Conservation (phyloP, 148 eudicot species). For the Selenicereus undatus region DNA sequence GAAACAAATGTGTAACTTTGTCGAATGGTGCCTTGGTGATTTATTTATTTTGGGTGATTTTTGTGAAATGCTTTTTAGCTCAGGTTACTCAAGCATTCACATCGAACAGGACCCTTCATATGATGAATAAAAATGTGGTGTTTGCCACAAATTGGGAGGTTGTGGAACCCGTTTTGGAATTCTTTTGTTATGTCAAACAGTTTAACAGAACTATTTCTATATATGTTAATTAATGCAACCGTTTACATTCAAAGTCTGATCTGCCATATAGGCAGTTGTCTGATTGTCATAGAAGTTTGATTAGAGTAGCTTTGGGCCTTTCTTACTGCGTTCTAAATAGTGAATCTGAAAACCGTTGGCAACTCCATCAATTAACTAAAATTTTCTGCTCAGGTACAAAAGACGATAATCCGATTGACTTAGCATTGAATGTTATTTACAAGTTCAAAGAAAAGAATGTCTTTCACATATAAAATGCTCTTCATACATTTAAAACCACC, state of each 20-base stretch:
- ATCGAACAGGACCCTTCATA: not conserved
- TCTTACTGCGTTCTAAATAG: not conserved
- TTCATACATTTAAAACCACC: not conserved
- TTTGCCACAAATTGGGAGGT: not conserved
- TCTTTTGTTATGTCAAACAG: not conserved
- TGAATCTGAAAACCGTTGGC: not conserved
- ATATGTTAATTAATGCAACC: not conserved
- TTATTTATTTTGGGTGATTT: not conserved
- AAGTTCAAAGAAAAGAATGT: not conserved
- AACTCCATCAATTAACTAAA: not conserved
- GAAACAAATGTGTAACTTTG: not conserved
- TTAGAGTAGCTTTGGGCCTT: not conserved
- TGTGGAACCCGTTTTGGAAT: not conserved
- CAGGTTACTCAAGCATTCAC: not conserved
- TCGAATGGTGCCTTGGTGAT: not conserved
- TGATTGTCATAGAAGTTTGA: not conserved
- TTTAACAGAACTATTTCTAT: not conserved
- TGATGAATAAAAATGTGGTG: not conserved
- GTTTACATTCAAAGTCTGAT: not conserved
- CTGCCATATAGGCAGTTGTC: not conserved
- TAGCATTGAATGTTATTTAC: not conserved
- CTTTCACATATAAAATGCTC: not conserved
- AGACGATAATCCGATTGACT: not conserved
- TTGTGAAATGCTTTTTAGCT: not conserved
- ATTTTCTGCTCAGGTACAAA: not conserved